phyloP scores from a whole-genome alignment of 352 stramenopile species.

The Aphanomyces astaci region DNA sequence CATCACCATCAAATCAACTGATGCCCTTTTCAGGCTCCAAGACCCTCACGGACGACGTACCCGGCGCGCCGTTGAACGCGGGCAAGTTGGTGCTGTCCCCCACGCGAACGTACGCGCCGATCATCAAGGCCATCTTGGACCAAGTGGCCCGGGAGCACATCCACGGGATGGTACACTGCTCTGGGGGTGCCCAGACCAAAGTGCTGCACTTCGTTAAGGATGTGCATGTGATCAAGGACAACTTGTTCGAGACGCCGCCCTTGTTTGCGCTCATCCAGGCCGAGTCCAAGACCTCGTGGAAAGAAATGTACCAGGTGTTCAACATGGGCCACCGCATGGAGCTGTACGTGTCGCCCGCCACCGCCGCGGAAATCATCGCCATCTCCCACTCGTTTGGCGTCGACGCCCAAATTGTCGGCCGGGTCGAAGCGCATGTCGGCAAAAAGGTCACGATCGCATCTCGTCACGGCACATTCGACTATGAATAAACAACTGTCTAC shows the following conservation, averaged over 20 bases:
- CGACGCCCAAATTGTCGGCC: slow-evolving; percentile 26
- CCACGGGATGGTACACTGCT: slow-evolving; percentile 32
- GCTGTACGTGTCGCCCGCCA: slow-evolving; percentile 27
- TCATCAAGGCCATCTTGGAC: slow-evolving; percentile 30
- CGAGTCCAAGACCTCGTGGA: slow-evolving; percentile 26
- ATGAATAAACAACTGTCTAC: slow-evolving; percentile 16
- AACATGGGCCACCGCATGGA: slow-evolving; percentile 39
- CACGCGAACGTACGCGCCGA: slow-evolving; percentile 33
- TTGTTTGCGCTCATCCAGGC: slow-evolving; percentile 31
- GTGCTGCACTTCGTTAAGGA: slow-evolving; percentile 30
- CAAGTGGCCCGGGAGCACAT: slow-evolving; percentile 22
- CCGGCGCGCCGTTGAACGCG: slow-evolving; percentile 22
- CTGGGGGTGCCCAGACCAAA: slow-evolving; percentile 34
- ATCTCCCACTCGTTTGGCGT: slow-evolving; percentile 29
- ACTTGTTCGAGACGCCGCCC: slow-evolving; percentile 29
- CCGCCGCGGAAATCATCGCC: slow-evolving; percentile 25
- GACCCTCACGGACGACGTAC: slow-evolving; percentile 23
- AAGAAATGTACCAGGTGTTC: slow-evolving; percentile 38
- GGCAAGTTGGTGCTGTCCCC: slow-evolving; percentile 35
- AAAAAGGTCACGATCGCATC: slow-evolving; percentile 26
- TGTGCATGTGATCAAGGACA: slow-evolving; percentile 33
- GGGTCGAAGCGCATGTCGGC: slow-evolving; percentile 22
- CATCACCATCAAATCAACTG: too few relatives aligned
- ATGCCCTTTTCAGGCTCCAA: slow-evolving; percentile 24
- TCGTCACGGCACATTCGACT: slow-evolving; percentile 25